A percentile compares a stretch with the other conserved stretches of the same genome.
Conservation (phyloP, 352 stramenopile species). For the Phytophthora tentaculata region DNA sequence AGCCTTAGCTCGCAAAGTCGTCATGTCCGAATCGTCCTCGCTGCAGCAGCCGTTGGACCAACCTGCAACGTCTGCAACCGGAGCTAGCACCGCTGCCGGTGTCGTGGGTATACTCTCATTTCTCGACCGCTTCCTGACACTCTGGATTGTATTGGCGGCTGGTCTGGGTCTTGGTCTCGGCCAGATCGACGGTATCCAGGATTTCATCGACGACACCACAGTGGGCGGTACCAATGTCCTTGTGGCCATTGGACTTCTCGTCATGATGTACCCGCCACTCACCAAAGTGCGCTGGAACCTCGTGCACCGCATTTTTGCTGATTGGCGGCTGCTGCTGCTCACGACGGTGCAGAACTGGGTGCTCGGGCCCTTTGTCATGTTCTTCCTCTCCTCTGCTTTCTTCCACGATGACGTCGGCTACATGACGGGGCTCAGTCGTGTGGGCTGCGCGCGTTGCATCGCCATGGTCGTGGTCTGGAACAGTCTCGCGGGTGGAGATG, state of each 20-base stretch:
- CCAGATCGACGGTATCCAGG: constrained; percentile 39
- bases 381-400: constrained; percentile 48
- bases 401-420: constrained; percentile 57
- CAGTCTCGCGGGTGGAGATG: constrained; percentile 56
- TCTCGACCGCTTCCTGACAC: constrained; percentile 51
- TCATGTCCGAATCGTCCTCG: constrained; percentile 2
- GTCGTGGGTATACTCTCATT: constrained; percentile 37
- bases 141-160: constrained; percentile 57
- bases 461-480: constrained; percentile 85
- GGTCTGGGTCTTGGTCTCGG: constrained; percentile 40
- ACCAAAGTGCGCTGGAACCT: constrained; percentile 59
- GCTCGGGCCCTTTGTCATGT: constrained; percentile 63
- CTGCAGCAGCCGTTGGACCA: constrained; percentile 5
- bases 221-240: constrained; percentile 56
- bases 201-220: constrained; percentile 54
- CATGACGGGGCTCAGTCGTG: constrained; percentile 63
- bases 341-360: constrained; percentile 68
- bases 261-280: constrained; percentile 70
- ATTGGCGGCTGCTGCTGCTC: constrained; percentile 57
- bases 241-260: constrained; percentile 53
- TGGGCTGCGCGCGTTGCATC: constrained; percentile 71
- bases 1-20: neutral
- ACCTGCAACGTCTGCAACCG: neutral
- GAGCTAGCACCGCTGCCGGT: neutral
- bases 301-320: constrained; percentile 49